A percentile compares a stretch with the other conserved stretches of the same genome.
These are phyloP conservation scores for Sutorius eximius DNA, from an alignment of 1,284 basidiomycete genomes.

Conservation along the genomic window DNA sequence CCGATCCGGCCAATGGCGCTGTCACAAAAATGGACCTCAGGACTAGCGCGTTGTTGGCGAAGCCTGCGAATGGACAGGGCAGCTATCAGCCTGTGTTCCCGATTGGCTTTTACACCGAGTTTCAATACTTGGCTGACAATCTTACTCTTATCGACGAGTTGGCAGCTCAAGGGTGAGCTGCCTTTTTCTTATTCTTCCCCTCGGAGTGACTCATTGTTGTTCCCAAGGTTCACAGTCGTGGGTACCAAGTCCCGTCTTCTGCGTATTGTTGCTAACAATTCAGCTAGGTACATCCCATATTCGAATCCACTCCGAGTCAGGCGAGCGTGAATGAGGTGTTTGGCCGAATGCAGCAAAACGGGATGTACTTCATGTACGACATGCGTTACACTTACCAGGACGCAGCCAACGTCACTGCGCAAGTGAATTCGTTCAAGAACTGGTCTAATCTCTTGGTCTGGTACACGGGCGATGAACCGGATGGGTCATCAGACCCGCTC, in stretches of 20 bases:
- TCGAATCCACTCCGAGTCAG: slow-evolving; percentile 56
- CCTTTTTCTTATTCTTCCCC: not conserved
- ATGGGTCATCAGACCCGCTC: slow-evolving; percentile 66
- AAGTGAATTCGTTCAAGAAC: slow-evolving; percentile 67
- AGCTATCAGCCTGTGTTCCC: slow-evolving; percentile 63
- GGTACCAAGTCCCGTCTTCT: slow-evolving; percentile 4
- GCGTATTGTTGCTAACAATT: slow-evolving; percentile 9
- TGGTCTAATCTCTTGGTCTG: slow-evolving; percentile 69
- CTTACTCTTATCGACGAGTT: slow-evolving; percentile 56
- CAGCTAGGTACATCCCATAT: slow-evolving; percentile 61
- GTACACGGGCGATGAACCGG: slow-evolving; percentile 79
- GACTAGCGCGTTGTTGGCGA: slow-evolving; percentile 65
- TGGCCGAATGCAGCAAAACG: slow-evolving; percentile 67
- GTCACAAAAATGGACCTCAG: slow-evolving; percentile 71
- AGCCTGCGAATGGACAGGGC: slow-evolving; percentile 47
- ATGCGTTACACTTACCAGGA: slow-evolving; percentile 71
- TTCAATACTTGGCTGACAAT: slow-evolving; percentile 60
- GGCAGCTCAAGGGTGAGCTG: slow-evolving; percentile 58
- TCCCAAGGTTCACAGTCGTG: slow-evolving; percentile 34
- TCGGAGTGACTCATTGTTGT: slow-evolving; percentile 4
- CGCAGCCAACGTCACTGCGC: slow-evolving; percentile 53
- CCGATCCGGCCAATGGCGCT: slow-evolving; percentile 46
- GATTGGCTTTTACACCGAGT: slow-evolving; percentile 73
- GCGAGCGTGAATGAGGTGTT: slow-evolving; percentile 50
- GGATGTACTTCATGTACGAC: slow-evolving; percentile 75